Conservation (phyloP, 2,329 filamentous ascomycete genomes). For the Myriosclerotinia duriaeana region DNA sequence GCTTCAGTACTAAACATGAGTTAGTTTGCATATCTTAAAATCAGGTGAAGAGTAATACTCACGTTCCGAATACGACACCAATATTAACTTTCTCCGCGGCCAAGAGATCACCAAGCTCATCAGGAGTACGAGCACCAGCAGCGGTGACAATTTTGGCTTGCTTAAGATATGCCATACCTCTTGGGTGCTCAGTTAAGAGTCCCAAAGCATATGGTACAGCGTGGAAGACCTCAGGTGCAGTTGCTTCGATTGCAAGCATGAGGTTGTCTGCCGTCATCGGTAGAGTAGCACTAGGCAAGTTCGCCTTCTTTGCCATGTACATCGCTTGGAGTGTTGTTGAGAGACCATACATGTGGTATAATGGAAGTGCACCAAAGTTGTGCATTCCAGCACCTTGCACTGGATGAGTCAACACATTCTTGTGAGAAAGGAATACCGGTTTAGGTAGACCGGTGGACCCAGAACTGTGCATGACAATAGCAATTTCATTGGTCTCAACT, state of each 20-base stretch:
- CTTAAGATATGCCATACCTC: conserved; percentile 51
- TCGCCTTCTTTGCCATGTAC: conserved; percentile 50
- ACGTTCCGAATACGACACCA: conserved; percentile 53
- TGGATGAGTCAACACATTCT: conserved; percentile 48
- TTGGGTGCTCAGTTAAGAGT: conserved; percentile 56
- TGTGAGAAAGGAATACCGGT: conserved; percentile 59
- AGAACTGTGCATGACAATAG: conserved; percentile 35
- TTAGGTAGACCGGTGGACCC: conserved; percentile 63
- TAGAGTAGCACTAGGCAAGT: conserved; percentile 54
- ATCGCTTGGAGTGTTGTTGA: conserved; percentile 55
- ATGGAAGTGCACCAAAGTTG: conserved; percentile 55
- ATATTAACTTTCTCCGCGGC: conserved; percentile 54
- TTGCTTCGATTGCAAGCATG: conserved; percentile 45
- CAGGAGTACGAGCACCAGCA: conserved; percentile 58
- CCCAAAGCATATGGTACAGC: conserved; percentile 58
- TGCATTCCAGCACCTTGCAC: conserved; percentile 41
- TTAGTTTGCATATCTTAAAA: conserved; percentile 3
- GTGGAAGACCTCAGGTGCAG: conserved; percentile 45
- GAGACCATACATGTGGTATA: conserved; percentile 60
- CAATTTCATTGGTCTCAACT: conserved; percentile 22
- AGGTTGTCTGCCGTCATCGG: conserved; percentile 54
- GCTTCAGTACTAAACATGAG: conserved; percentile 50
- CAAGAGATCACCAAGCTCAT: conserved; percentile 55
- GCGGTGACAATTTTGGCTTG: conserved; percentile 54
- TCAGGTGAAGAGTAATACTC: not conserved